Evolutionary conservation across 2,329 filamentous ascomycete genomes (phyloP), one percentile per base, ranked within the genome.

Genomic region (Fusarium duplospermum): DNA sequence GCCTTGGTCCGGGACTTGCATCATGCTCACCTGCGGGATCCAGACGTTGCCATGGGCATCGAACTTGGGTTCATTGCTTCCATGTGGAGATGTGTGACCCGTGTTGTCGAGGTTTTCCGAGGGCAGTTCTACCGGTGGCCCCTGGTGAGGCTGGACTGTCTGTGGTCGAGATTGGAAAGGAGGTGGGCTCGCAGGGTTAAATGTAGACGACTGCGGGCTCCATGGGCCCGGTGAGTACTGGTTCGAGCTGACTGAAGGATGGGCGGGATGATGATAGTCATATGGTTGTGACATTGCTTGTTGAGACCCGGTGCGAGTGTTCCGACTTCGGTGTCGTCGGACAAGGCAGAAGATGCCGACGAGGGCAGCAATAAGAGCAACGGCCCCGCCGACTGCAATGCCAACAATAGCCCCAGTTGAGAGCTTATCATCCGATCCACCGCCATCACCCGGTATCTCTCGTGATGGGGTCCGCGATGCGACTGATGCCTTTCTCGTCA

Each of bases 381-480:
- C 76, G 1, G 70, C 81, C 27, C 81, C 80, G 10, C 83, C 86
- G 14, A 86, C 77, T 8, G 82, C 83, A 47, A 88, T 86, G 20
- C 86, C 86, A 5, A 77, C 81, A 56, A 87, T 86, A 13, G 83
- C 85, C 11, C 85, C 85, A 0, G 77, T 80, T 4, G 82, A 81
- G 1, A 79, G 60, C 84, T 75, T 54, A 18, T 14, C 63, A 3
- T 24, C 65, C 14, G 66, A 11, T 64, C 61, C 22, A n/a, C 60
- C 47, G 14, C 35, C 58, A 7, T 45, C 20, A 22, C 64, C 66
- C 6, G 74, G 69, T 35, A 87, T 75, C 8, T 80, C 71, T 22
- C 89, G 85, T 4, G 89, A 91, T 0, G 90, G 85, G 8, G 85
- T 84, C 33, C 90, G 85, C 11, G 81, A 78, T 2, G 84, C 77